Percentiles rank a stretch among this genome's conserved stretches.
Evolutionary conservation across 2,329 filamentous ascomycete species (phyloP).

Genomic region (Chaetomium olivaceum): DNA sequence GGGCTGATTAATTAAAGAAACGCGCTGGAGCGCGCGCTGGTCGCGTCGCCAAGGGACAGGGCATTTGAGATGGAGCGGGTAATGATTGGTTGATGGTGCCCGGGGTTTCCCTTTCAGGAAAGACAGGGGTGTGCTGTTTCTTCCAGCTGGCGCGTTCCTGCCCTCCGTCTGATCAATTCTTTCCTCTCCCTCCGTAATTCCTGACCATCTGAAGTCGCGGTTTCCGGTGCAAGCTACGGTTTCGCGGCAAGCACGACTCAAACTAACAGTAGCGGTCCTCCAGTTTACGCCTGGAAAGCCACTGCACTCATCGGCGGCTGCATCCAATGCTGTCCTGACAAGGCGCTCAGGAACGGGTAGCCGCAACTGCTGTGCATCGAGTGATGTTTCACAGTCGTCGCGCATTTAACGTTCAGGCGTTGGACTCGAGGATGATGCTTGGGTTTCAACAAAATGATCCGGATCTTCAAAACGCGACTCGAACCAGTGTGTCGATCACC

Average conservation of each 20-base stretch:
- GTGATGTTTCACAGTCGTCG: constrained; percentile 6
- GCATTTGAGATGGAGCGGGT: too few species aligned
- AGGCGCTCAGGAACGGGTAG: background rate
- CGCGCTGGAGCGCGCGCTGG: constrained; percentile 12
- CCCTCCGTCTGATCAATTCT: background rate
- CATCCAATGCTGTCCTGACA: background rate
- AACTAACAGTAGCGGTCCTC: background rate
- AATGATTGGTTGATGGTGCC: constrained; percentile 1
- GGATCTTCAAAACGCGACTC: constrained; percentile 1
- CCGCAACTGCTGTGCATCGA: background rate
- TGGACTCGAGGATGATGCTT: background rate
- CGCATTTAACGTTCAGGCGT: background rate
- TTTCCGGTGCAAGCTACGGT: background rate
- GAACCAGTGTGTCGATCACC: background rate
- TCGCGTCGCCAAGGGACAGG: constrained; percentile 13
- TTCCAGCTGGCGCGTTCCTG: background rate
- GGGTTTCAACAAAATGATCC: background rate
- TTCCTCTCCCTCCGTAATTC: background rate
- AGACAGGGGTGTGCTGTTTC: background rate
- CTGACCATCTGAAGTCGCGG: background rate
- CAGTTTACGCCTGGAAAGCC: background rate
- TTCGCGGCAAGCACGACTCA: background rate
- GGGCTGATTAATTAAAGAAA: constrained; percentile 14
- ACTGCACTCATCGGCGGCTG: background rate
- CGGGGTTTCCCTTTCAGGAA: background rate